Base-by-base conservation (phyloP, 139 green algal genomes). In the Astrephomene gubernaculifera region DNA sequence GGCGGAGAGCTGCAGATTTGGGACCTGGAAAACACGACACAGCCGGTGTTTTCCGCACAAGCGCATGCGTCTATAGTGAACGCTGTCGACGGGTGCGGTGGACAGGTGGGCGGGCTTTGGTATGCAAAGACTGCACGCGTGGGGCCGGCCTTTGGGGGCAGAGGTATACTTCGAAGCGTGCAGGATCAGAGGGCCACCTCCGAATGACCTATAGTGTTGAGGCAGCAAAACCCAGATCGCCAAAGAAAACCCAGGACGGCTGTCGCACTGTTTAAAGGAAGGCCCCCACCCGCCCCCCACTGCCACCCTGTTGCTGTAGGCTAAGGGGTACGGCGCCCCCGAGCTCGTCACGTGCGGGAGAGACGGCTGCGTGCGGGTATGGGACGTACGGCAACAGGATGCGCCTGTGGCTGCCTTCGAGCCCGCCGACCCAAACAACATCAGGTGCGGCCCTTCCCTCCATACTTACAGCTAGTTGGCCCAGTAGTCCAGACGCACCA, bases 351-450 rank as follows among this genome's bases (percentile, higher is more conserved):
- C 95, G 24, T 93, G 95, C 43, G 95, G 96, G 3, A 79, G 93
- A 21, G 96, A 98, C 82, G 96, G 96, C 29, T 94, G 91, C 27
- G 95, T 98, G 54, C 90, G 95, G 0, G 94, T 98, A 71, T 99
- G 96, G 95, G 96, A 99, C 80, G 83, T 95, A 8, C 88, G 96
- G 38, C 94, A 97, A 78, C 83, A 93, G 43, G 90, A 96, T 64
- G 92, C 93, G 1, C 93, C 96, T 2, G 95, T 97, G 9, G 95
- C 95, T 25, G 90, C 92, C 5, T 98, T 98, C 89, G 92, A 97
- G 87, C 95, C 96, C 0, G 91, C 82, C 14, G 85, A 93, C 63
- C 64, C 78, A 31, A 87, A 89, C 33, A 92, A 92, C 70, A 86
- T 91, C 29, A 88, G 90, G 90, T 94, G 63, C 25, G 87, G 35